Conservation (phyloP, 257 asterid genomes). For the Plantago ovata region DNA sequence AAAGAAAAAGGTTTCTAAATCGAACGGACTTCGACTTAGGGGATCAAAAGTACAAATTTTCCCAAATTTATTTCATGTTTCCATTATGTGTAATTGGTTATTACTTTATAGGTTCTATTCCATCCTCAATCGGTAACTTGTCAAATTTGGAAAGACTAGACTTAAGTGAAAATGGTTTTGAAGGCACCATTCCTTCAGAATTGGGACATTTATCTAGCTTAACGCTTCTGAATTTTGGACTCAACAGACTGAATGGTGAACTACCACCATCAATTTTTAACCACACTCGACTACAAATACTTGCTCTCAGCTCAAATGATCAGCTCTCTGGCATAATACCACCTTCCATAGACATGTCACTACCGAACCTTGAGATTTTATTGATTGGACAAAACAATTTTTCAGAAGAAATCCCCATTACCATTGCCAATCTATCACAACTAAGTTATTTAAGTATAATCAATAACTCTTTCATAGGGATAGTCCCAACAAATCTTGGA, state of each 20-base stretch:
- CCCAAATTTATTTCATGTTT: too few species aligned
- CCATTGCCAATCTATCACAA: slow-evolving; percentile 22
- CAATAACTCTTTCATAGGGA: slow-evolving; percentile 17
- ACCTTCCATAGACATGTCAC: not conserved
- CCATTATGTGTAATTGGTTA: too few species aligned
- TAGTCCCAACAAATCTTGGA: slow-evolving; percentile 13
- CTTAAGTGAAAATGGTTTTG: not conserved
- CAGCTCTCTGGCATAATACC: slow-evolving; percentile 22
- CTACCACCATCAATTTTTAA: slow-evolving; percentile 22
- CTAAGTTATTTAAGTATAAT: slow-evolving; percentile 5
- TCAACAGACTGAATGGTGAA: slow-evolving; percentile 15
- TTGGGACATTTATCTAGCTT: slow-evolving; percentile 12
- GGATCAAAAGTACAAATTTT: too few species aligned
- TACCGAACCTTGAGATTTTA: slow-evolving; percentile 18
- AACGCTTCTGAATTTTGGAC: not conserved
- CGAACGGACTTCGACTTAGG: too few species aligned
- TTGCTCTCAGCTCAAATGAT: not conserved
- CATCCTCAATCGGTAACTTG: slow-evolving; percentile 19
- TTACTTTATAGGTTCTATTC: slow-evolving; percentile 10
- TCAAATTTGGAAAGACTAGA: slow-evolving; percentile 1
- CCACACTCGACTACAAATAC: slow-evolving; percentile 8
- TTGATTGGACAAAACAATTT: slow-evolving; percentile 7
- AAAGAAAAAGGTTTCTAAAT: too few species aligned
- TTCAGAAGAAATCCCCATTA: slow-evolving; percentile 19
- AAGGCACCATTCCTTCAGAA: slow-evolving; percentile 18